A percentile compares a stretch with the other conserved stretches of the same genome.
Conservation (phyloP, 2,329 filamentous ascomycete genomes). For the Apiospora saccharicola region DNA sequence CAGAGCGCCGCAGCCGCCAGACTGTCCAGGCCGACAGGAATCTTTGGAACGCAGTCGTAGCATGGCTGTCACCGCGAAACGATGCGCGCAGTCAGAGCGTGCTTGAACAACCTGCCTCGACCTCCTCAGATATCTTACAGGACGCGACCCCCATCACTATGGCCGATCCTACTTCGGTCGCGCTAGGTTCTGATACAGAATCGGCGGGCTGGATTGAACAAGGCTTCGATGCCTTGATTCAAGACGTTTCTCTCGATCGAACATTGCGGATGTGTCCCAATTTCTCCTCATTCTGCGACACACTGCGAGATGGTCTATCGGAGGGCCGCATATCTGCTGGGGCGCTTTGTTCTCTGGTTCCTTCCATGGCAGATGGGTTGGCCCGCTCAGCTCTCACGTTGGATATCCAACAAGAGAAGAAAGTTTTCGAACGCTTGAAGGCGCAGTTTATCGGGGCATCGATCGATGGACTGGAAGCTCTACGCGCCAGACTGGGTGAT, state of each 20-base stretch:
- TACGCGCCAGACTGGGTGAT: neutral
- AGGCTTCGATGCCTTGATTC: neutral
- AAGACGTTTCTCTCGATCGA: conserved; percentile 20
- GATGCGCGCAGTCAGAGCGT: neutral
- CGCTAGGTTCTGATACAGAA: conserved; percentile 1
- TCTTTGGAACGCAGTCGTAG: conserved; percentile 21
- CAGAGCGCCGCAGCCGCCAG: conserved; percentile 28
- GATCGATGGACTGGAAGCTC: conserved; percentile 32
- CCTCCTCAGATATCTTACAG: neutral
- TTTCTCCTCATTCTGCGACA: conserved; percentile 11
- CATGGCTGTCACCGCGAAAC: conserved; percentile 25
- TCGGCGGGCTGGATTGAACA: neutral
- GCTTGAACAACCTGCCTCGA: too few species aligned
- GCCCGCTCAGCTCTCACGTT: neutral
- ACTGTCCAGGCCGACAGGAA: neutral
- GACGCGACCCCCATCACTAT: neutral
- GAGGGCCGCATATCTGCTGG: conserved; percentile 1
- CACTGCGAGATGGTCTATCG: conserved; percentile 2
- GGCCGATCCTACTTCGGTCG: neutral
- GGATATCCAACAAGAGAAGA: neutral
- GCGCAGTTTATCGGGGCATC: conserved; percentile 33
- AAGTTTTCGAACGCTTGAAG: conserved; percentile 26
- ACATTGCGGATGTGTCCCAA: neutral
- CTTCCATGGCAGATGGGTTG: neutral
- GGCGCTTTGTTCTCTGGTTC: conserved; percentile 11